Percentiles rank a stretch among this genome's conserved stretches.
Evolutionary conservation across 441 rosid genomes (phyloP).

Genomic region (Manihot esculenta): DNA sequence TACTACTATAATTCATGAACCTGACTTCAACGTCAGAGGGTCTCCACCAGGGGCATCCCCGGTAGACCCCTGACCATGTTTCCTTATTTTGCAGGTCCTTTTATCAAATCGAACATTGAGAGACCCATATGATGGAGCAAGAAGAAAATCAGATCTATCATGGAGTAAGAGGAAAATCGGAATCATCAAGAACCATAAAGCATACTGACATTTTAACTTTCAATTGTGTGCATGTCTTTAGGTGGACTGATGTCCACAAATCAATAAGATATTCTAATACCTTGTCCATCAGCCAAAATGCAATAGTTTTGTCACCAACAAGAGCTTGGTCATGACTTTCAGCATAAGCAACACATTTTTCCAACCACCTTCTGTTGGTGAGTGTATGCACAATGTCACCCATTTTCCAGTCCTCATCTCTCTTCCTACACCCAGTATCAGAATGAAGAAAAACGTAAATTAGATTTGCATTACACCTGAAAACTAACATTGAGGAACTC

Average conservation of each 20-base stretch:
- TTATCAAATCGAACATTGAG: too few species aligned
- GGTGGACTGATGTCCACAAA: slow-evolving; percentile 1
- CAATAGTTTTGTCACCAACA: slow-evolving; percentile 96
- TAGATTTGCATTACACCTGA: neutral
- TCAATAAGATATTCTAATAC: slow-evolving; percentile 31
- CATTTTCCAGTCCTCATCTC: slow-evolving; percentile 93
- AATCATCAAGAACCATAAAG: too few species aligned
- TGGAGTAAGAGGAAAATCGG: too few species aligned
- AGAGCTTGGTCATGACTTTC: slow-evolving; percentile 99
- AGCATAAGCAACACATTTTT: slow-evolving; percentile 85
- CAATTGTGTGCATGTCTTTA: neutral
- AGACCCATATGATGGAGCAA: too few species aligned
- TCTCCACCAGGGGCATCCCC: too few species aligned
- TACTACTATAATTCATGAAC: too few species aligned
- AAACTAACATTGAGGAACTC: neutral
- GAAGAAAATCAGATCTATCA: too few species aligned
- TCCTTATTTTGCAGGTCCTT: too few species aligned
- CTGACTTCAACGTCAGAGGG: too few species aligned
- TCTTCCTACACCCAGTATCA: slow-evolving; percentile 49
- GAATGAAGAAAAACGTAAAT: slow-evolving; percentile 12
- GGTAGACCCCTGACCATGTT: too few species aligned
- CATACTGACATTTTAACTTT: slow-evolving; percentile 3
- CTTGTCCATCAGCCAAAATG: slow-evolving; percentile 99
- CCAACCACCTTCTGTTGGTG: slow-evolving; percentile 90
- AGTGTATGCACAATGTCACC: slow-evolving; percentile 72